phyloP scores from a whole-genome alignment of 805 yeast species.

The Wickerhamia fluorescens region DNA sequence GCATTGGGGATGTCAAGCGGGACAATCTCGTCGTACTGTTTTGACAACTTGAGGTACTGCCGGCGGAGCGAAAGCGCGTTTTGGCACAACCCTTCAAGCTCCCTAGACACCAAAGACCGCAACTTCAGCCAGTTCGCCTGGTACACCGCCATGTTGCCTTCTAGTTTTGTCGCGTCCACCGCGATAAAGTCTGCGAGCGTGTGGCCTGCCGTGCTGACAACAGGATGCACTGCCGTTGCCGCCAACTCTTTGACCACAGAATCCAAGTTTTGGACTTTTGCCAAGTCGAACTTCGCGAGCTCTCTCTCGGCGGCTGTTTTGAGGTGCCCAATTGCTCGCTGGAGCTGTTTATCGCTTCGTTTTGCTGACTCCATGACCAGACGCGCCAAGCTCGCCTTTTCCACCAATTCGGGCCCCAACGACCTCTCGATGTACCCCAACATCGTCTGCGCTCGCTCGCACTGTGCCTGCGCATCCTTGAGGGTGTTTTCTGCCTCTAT shows the following conservation, averaged over 20 bases:
- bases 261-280: conserved; percentile 10
- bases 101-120: too few species aligned
- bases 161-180: conserved; percentile 19
- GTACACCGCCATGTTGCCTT: conserved; percentile 20
- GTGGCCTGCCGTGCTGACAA: not conserved
- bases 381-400: not conserved
- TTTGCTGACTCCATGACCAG: too few species aligned
- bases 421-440: conserved; percentile 5
- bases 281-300: too few species aligned
- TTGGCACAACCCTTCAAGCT: too few species aligned
- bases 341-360: too few species aligned
- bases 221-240: conserved; percentile 19
- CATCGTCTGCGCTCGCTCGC: conserved; percentile 27
- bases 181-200: conserved; percentile 29
- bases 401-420: not conserved
- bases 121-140: conserved; percentile 21
- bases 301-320: too few species aligned
- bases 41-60: conserved; percentile 8
- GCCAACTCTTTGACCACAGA: conserved; percentile 21
- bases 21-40: conserved; percentile 13
- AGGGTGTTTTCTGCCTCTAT: conserved; percentile 22
- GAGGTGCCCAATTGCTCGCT: too few species aligned
- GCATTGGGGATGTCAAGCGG: conserved; percentile 10
- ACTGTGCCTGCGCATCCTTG: conserved; percentile 23
- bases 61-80: too few species aligned